These are phyloP conservation scores for Mortierella sp. DNA, from an alignment of 371 early-diverging fungal genomes.

Conservation along the genomic window DNA sequence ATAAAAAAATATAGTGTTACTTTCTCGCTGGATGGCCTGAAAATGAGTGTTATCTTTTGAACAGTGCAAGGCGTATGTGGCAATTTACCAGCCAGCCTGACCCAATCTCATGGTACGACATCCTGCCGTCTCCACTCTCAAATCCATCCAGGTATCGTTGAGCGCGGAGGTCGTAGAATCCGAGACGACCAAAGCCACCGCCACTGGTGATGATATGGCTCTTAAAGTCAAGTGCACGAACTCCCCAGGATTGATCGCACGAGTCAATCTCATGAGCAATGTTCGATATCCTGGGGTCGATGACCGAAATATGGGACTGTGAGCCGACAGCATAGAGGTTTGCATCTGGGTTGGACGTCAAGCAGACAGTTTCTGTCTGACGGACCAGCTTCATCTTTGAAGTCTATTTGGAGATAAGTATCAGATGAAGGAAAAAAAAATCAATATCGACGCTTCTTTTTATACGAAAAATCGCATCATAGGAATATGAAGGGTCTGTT, in stretches of 20 bases:
- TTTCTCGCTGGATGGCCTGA: too few species aligned
- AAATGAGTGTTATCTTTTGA: too few species aligned
- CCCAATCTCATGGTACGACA: constrained; percentile 54
- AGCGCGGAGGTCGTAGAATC: constrained; percentile 62
- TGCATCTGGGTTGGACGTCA: constrained; percentile 54
- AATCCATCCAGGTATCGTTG: constrained; percentile 57
- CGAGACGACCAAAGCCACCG: constrained; percentile 60
- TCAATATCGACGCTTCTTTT: too few species aligned
- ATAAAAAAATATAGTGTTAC: not conserved
- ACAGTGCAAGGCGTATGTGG: too few species aligned
- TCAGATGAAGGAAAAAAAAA: too few species aligned
- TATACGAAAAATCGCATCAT: constrained; percentile 54
- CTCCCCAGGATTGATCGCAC: constrained; percentile 78
- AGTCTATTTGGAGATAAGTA: constrained; percentile 15
- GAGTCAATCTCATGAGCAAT: constrained; percentile 62
- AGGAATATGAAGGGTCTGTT: too few species aligned
- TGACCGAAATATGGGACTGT: constrained; percentile 65
- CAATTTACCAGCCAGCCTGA: constrained; percentile 61
- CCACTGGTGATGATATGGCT: constrained; percentile 68
- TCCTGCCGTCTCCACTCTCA: constrained; percentile 13
- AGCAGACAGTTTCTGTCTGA: constrained; percentile 67
- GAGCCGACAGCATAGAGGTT: constrained; percentile 71
- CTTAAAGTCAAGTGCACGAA: constrained; percentile 66
- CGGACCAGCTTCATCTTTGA: constrained; percentile 55
- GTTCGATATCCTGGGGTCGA: constrained; percentile 64